phyloP scores from a whole-genome alignment of 140 eudicot genomes.

The Cichorium intybus region DNA sequence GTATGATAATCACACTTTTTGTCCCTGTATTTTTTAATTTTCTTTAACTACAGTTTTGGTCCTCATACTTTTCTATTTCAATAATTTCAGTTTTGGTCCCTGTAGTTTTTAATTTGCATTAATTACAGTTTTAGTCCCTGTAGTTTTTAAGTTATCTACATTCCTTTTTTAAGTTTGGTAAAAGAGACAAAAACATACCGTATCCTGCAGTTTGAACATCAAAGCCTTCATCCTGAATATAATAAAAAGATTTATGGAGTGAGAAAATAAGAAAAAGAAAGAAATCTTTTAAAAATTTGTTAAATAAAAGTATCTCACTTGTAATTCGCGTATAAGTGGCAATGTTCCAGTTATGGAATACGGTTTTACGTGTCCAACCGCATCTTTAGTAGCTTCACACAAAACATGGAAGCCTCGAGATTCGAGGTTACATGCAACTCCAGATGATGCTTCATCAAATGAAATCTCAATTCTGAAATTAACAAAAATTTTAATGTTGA shows the following conservation, averaged over 20 bases:
- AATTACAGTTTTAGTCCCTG: too few species aligned
- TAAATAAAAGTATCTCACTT: conserved; percentile 35
- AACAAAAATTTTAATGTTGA: background rate
- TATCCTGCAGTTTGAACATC: conserved; percentile 95
- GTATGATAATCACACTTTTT: too few species aligned
- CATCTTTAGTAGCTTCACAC: conserved; percentile 84
- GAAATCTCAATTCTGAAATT: conserved; percentile 49
- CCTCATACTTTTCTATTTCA: too few species aligned
- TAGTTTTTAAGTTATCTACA: too few species aligned
- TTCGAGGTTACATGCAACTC: conserved; percentile 84
- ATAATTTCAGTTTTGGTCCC: too few species aligned
- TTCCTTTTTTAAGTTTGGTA: background rate
- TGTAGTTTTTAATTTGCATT: too few species aligned
- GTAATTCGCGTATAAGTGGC: conserved; percentile 81
- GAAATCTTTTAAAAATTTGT: background rate
- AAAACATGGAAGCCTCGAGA: conserved; percentile 82
- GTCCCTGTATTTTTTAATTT: too few species aligned
- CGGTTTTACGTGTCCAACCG: conserved; percentile 84
- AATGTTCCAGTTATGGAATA: conserved; percentile 87
- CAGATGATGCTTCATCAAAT: conserved; percentile 65
- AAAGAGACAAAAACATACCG: conserved; percentile 44
- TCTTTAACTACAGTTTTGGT: too few species aligned
- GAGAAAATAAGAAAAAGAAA: background rate
- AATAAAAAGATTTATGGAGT: conserved; percentile 2
- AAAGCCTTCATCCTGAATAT: conserved; percentile 79